Evolutionary conservation across 768 basidiomycete genomes (phyloP), one percentile per base, ranked within the genome.

Genomic region (Mycena filopes): DNA sequence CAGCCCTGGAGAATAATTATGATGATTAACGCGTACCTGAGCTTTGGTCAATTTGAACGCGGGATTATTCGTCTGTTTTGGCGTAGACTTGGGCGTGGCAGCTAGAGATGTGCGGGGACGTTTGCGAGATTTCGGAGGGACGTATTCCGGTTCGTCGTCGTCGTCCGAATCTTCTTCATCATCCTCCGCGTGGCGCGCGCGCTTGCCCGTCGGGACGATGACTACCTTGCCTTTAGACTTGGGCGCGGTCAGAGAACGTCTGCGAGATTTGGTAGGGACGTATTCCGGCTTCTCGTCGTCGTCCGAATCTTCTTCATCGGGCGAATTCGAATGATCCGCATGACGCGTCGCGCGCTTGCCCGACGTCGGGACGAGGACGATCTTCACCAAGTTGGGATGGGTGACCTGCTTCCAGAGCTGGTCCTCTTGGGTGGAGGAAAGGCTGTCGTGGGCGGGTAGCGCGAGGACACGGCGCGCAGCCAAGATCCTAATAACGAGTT

Each of bases 21-120:
- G n/a, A n/a, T n/a, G n/a, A n/a, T n/a, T n/a, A n/a, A n/a, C 7
- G 29, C 75, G 33, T 58, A 83, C 83, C 80, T 84, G 77, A 18
- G 78, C 73, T 67, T 84, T 83, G 21, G 77, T 82, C 76, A 80
- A 76, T 54, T 74, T 77, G 26, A 74, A 72, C 6, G 76, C 46
- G 0, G 78, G 60, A 50, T 77, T 79, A 42, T 47, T n/a, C n/a
- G n/a, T n/a, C n/a, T n/a, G n/a, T n/a, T n/a, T n/a, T n/a, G n/a
- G n/a, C n/a, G n/a, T n/a, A n/a, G n/a, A n/a, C n/a, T n/a, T 69
- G 4, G 42, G 29, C 23, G 62, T 66, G 28, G 45, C 5, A 31
- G 51, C 18, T 23, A 45, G 28, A 28, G 74, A 70, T 10, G 57
- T 68, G 25, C 75, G 64, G 0, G 70, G 57, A 12, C 77, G 73